These are phyloP conservation scores for Mycena alexandri DNA, from an alignment of 768 basidiomycete genomes.

Conservation along the genomic window DNA sequence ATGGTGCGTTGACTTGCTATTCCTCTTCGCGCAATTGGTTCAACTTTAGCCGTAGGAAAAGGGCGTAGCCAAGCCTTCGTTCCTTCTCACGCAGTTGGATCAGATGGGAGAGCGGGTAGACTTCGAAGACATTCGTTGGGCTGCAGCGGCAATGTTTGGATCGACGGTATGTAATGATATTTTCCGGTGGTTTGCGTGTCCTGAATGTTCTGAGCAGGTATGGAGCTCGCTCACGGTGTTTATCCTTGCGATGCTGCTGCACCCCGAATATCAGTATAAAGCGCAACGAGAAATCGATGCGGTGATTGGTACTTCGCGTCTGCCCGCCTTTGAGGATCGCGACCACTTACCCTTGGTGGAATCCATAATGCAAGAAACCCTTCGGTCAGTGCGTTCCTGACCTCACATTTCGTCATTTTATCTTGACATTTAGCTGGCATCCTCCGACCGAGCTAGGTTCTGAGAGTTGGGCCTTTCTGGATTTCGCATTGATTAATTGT, in stretches of 20 bases:
- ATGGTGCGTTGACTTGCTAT: slow-evolving; percentile 42
- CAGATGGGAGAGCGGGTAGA: not conserved
- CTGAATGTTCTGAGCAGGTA: slow-evolving; percentile 5
- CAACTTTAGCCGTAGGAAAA: slow-evolving; percentile 4
- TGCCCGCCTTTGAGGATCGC: slow-evolving; percentile 44
- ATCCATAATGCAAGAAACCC: slow-evolving; percentile 39
- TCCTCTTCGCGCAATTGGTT: too few species aligned
- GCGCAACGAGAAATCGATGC: slow-evolving; percentile 48
- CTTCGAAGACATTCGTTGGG: slow-evolving; percentile 16
- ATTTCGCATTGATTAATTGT: too few species aligned
- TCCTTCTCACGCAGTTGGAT: slow-evolving; percentile 13
- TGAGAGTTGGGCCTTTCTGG: too few species aligned
- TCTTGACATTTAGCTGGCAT: slow-evolving; percentile 21
- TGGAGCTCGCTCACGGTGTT: slow-evolving; percentile 41
- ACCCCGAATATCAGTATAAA: slow-evolving; percentile 47
- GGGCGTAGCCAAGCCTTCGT: slow-evolving; percentile 13
- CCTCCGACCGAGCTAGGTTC: slow-evolving; percentile 19
- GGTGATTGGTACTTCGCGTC: slow-evolving; percentile 44
- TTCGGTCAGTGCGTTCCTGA: slow-evolving; percentile 14
- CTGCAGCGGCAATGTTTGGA: slow-evolving; percentile 24
- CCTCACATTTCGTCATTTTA: slow-evolving; percentile 28
- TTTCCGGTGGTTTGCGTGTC: not conserved
- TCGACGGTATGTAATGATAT: slow-evolving; percentile 8
- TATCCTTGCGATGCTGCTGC: slow-evolving; percentile 47
- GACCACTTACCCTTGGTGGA: slow-evolving; percentile 42